Evolutionary conservation across 352 stramenopile genomes (phyloP).

Genomic region (Vaucheria bursata): DNA sequence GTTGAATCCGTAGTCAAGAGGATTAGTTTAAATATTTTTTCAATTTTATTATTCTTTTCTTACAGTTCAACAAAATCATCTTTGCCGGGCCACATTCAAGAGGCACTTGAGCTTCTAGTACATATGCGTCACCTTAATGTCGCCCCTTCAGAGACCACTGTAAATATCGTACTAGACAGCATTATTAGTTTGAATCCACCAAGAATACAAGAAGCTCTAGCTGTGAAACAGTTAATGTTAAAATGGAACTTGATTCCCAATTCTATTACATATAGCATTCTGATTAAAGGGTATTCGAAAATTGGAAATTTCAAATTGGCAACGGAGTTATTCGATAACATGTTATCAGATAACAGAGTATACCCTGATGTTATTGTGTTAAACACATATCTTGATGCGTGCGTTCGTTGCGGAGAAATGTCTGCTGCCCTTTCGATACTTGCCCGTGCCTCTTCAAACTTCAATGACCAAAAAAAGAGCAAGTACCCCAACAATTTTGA

Average conservation of each 20-base stretch:
- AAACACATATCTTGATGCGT: conserved; percentile 30
- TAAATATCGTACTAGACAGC: conserved; percentile 35
- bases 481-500: too few relatives aligned
- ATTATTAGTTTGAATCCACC: conserved; percentile 26
- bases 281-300: conserved; percentile 32
- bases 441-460: too few relatives aligned
- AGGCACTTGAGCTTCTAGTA: conserved; percentile 29
- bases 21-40: too few relatives aligned
- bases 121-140: conserved; percentile 17
- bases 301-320: conserved; percentile 13
- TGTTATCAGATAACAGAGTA: conserved; percentile 14
- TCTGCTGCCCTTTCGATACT: too few relatives aligned
- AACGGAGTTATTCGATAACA: conserved; percentile 16
- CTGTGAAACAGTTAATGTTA: conserved; percentile 18
- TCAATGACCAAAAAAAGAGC: too few relatives aligned
- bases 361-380: conserved; percentile 27
- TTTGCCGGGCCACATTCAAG: conserved; percentile 21
- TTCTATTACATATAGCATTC: conserved; percentile 24
- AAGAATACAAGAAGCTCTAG: conserved; percentile 16
- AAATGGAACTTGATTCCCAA: conserved; percentile 1
- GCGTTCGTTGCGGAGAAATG: conserved; percentile 23
- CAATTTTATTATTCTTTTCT: too few relatives aligned
- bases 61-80: too few relatives aligned
- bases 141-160: conserved; percentile 13
- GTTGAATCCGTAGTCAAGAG: too few relatives aligned